A percentile compares a stretch with the other conserved stretches of the same genome.
These are phyloP conservation scores for Aspergillus neoniger DNA, from an alignment of 2,329 filamentous ascomycete species.

Conservation along the genomic window DNA sequence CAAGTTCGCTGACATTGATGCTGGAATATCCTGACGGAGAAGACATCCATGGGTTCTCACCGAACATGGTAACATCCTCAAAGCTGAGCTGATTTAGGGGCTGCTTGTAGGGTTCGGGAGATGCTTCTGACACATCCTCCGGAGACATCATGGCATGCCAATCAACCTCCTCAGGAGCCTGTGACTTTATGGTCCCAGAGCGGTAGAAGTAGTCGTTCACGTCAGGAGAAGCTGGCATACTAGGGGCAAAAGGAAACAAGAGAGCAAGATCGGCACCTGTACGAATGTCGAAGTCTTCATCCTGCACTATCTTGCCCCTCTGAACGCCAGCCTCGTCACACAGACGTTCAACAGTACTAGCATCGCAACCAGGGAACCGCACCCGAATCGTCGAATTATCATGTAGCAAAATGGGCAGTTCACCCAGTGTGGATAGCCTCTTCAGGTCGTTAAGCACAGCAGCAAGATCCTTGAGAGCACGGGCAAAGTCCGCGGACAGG, in stretches of 20 bases:
- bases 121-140: conserved; percentile 26
- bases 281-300: conserved; percentile 70
- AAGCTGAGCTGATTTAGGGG: conserved; percentile 39
- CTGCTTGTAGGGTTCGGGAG: conserved; percentile 25
- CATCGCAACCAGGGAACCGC: conserved; percentile 88
- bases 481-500: conserved; percentile 83
- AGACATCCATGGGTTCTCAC: conserved; percentile 57
- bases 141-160: conserved; percentile 62
- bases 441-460: conserved; percentile 79
- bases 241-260: conserved; percentile 82
- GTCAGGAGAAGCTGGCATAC: conserved; percentile 49
- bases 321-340: conserved; percentile 86
- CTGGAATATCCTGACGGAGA: conserved; percentile 60
- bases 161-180: conserved; percentile 49
- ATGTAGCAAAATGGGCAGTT: conserved; percentile 77
- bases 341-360: conserved; percentile 74
- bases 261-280: conserved; percentile 73
- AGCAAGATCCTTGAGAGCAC: conserved; percentile 80
- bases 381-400: conserved; percentile 70
- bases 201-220: conserved; percentile 45
- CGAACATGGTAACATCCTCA: conserved; percentile 47
- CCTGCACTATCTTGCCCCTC: conserved; percentile 76
- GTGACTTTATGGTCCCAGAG: conserved; percentile 36
- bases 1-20: conserved; percentile 56
- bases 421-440: conserved; percentile 73